Percentiles rank a stretch among this genome's conserved stretches.
Conservation (phyloP, 2,329 filamentous ascomycete genomes). For the Alternaria alternata region DNA sequence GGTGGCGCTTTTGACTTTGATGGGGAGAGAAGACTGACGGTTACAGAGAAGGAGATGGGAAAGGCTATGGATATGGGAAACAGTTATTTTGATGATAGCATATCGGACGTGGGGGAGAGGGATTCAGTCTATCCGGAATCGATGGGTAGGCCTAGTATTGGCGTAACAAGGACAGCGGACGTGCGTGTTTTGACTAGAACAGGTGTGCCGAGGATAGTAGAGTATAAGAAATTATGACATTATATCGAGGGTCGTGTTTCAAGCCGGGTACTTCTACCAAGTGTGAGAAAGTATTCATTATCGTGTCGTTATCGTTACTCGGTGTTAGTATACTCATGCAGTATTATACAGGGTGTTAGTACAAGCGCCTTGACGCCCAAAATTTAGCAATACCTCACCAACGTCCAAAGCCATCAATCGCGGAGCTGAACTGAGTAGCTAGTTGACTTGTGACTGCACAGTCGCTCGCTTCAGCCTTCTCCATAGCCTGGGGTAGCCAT, state of each 20-base stretch:
- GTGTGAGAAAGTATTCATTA: background rate
- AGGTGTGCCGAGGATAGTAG: conserved; percentile 3
- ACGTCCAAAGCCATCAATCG: conserved; percentile 18
- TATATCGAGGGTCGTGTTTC: background rate
- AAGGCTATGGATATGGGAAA: conserved; percentile 1
- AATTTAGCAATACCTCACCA: conserved; percentile 11
- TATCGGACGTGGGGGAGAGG: conserved; percentile 19
- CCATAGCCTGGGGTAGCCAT: conserved; percentile 58
- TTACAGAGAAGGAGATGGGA: conserved; percentile 10
- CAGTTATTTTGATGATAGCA: conserved; percentile 22
- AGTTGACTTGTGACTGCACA: conserved; percentile 32
- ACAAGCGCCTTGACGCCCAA: background rate
- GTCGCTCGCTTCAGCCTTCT: conserved; percentile 47
- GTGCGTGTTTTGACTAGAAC: background rate
- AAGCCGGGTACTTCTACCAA: background rate
- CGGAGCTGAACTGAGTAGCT: conserved; percentile 22
- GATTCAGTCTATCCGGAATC: background rate
- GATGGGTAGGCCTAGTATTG: conserved; percentile 3
- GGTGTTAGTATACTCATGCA: background rate
- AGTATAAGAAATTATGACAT: conserved; percentile 15
- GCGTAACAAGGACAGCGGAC: conserved; percentile 10
- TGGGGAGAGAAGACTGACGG: conserved; percentile 11
- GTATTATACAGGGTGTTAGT: background rate
- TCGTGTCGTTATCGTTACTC: background rate
- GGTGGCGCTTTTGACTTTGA: conserved; percentile 3